These are phyloP conservation scores for Talaromyces marneffei DNA, from an alignment of 2,329 filamentous ascomycete species.

Conservation along the genomic window DNA sequence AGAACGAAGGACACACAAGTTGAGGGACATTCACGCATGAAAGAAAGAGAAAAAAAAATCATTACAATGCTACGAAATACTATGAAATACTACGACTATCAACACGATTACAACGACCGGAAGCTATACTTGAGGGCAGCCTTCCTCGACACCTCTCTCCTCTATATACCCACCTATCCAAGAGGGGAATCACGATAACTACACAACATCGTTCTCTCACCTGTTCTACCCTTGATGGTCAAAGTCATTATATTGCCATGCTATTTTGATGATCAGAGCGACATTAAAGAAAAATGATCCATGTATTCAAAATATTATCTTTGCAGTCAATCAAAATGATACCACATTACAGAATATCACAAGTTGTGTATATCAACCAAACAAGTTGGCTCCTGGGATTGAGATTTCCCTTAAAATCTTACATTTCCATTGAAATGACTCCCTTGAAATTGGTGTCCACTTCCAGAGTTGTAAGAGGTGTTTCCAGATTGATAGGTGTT, in stretches of 20 bases:
- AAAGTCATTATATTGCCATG: neutral
- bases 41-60: neutral
- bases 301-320: slow-evolving; percentile 1
- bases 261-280: neutral
- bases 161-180: neutral
- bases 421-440: too few species aligned
- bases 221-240: neutral
- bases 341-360: neutral
- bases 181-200: neutral
- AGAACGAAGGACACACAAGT: neutral
- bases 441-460: too few species aligned
- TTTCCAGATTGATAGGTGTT: too few species aligned
- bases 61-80: neutral
- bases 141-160: neutral
- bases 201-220: neutral
- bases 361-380: too few species aligned
- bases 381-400: too few species aligned
- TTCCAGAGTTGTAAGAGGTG: too few species aligned
- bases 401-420: too few species aligned
- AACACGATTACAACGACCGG: neutral
- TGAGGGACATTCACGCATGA: neutral
- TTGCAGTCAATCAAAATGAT: neutral
- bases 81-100: neutral
- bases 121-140: neutral
- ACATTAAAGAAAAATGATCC: neutral